These are phyloP conservation scores for Neurospora sp. DNA, from an alignment of 495 filamentous ascomycete genomes.

Conservation along the genomic window DNA sequence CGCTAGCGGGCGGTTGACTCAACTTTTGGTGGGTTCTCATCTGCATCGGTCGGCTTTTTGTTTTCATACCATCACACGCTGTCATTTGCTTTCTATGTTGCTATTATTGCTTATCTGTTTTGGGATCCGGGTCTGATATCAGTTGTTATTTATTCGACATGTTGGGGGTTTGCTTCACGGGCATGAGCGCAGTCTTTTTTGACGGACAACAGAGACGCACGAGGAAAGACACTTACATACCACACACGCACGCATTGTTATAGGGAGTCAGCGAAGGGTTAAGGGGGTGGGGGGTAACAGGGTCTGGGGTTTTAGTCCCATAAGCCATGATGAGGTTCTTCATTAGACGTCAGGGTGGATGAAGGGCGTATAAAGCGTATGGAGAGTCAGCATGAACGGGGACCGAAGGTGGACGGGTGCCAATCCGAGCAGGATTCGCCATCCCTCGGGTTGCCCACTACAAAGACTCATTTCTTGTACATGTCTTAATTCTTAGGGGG, in stretches of 20 bases:
- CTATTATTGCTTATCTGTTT: not conserved
- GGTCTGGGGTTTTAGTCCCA: not conserved
- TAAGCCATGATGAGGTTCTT: not conserved
- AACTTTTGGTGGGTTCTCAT: not conserved
- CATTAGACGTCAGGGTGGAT: not conserved
- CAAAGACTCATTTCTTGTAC: conserved; percentile 10
- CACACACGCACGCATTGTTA: not conserved
- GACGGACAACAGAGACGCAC: not conserved
- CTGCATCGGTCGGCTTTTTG: not conserved
- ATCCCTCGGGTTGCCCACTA: not conserved
- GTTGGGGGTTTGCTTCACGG: not conserved
- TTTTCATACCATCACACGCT: not conserved
- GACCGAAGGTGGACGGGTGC: not conserved
- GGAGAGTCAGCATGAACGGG: not conserved
- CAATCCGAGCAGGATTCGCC: not conserved
- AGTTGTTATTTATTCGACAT: not conserved
- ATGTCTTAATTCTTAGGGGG: conserved; percentile 12
- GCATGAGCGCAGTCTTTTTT: not conserved
- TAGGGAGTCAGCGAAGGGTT: not conserved
- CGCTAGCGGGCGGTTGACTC: not conserved
- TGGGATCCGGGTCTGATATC: conserved; percentile 3
- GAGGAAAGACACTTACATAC: not conserved
- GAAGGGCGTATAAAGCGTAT: conserved; percentile 1
- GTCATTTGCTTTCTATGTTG: not conserved
- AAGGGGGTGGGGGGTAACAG: not conserved